Percentiles rank a stretch among this genome's conserved stretches.
phyloP scores from a whole-genome alignment of 2,329 filamentous ascomycete species.

The Teratosphaeria pseudoeucalypti region DNA sequence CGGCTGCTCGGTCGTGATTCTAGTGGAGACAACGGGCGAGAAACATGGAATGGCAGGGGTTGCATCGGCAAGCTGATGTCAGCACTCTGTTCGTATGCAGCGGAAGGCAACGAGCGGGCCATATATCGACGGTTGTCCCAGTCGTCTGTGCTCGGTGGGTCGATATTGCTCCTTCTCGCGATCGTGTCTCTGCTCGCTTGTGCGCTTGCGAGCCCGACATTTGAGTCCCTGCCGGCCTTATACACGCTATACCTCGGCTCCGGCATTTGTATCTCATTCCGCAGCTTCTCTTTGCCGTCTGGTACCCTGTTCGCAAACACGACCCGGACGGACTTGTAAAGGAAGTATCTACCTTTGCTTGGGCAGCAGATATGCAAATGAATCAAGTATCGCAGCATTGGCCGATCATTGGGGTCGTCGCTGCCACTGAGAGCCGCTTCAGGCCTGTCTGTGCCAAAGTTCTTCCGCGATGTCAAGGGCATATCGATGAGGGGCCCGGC shows the following conservation, averaged over 20 bases:
- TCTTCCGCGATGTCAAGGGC: conserved; percentile 38
- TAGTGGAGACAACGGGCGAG: conserved; percentile 12
- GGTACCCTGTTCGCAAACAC: conserved; percentile 96
- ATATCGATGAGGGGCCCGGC: conserved; percentile 74
- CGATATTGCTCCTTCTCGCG: conserved; percentile 10
- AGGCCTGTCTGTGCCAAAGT: conserved; percentile 42
- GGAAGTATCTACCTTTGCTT: conserved; percentile 69
- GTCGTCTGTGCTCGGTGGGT: conserved; percentile 3
- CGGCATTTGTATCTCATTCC: conserved; percentile 80
- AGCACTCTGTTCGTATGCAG: conserved; percentile 18
- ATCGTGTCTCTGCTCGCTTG: conserved; percentile 6
- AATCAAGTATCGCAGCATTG: conserved; percentile 77
- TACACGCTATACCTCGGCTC: conserved; percentile 81
- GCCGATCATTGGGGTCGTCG: conserved; percentile 48
- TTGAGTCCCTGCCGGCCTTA: conserved; percentile 49
- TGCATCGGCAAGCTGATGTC: conserved; percentile 11
- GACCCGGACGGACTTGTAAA: conserved; percentile 85
- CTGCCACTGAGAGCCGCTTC: conserved; percentile 42
- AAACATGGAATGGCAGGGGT: conserved; percentile 17
- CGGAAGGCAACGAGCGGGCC: conserved; percentile 15
- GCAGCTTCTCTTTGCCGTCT: conserved; percentile 84
- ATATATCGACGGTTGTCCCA: conserved; percentile 4
- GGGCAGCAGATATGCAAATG: conserved; percentile 90
- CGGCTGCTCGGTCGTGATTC: conserved; percentile 21
- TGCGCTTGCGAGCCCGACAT: conserved; percentile 12